These are phyloP conservation scores for Kwoniella botswanensis DNA, from an alignment of 768 basidiomycete species.

Conservation along the genomic window DNA sequence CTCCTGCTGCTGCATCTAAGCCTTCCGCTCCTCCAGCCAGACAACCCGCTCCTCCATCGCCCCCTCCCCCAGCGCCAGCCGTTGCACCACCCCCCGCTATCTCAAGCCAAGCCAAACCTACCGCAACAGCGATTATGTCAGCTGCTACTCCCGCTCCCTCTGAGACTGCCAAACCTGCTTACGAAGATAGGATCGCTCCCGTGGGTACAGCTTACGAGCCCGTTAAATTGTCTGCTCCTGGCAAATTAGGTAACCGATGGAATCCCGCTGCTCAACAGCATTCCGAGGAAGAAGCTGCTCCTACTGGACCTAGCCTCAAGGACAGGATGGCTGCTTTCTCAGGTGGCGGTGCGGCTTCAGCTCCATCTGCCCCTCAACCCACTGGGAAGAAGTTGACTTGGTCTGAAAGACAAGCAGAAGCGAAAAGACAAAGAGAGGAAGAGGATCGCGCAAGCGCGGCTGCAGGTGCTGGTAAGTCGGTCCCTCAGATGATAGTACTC, in stretches of 20 bases:
- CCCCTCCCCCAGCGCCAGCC: slow-evolving; percentile 37
- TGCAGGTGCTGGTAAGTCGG: slow-evolving; percentile 37
- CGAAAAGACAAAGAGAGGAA: slow-evolving; percentile 82
- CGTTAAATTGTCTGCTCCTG: slow-evolving; percentile 80
- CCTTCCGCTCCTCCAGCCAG: slow-evolving; percentile 39
- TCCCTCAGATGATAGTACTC: too few relatives aligned
- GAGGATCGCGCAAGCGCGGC: slow-evolving; percentile 64
- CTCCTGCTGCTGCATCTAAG: slow-evolving; percentile 28
- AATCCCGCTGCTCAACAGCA: slow-evolving; percentile 42
- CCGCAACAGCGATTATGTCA: slow-evolving; percentile 31
- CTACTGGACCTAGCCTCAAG: slow-evolving; percentile 35
- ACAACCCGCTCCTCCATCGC: slow-evolving; percentile 39
- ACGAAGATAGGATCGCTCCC: slow-evolving; percentile 82
- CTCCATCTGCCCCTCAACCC: slow-evolving; percentile 27
- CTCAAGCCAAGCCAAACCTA: slow-evolving; percentile 17
- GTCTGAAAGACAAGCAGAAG: slow-evolving; percentile 89
- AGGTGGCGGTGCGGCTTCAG: slow-evolving; percentile 38
- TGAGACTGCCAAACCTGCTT: slow-evolving; percentile 69
- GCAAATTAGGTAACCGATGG: slow-evolving; percentile 77
- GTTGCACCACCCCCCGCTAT: slow-evolving; percentile 32
- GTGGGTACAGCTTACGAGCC: slow-evolving; percentile 89
- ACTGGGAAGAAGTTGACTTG: slow-evolving; percentile 81
- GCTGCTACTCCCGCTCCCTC: slow-evolving; percentile 41
- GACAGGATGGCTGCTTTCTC: slow-evolving; percentile 53
- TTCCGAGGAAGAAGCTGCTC: slow-evolving; percentile 25